A percentile compares a stretch with the other conserved stretches of the same genome.
phyloP scores from a whole-genome alignment of 139 green algal species.

The Raphidocelis subcapitata region DNA sequence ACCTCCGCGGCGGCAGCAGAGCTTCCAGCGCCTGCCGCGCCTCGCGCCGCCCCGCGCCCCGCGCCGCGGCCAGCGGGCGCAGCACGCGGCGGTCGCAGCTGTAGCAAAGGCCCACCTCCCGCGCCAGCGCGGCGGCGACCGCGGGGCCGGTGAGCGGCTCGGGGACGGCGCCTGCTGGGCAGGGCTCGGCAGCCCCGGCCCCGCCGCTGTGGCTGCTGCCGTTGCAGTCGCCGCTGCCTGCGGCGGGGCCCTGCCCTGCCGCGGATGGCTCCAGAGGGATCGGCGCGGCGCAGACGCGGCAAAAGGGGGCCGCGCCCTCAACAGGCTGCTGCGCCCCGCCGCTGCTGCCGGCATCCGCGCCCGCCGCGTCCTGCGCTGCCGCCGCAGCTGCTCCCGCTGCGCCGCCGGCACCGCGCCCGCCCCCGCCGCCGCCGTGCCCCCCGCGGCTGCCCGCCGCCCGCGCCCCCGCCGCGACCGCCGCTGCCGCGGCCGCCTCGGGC shows the following conservation, averaged over 20 bases:
- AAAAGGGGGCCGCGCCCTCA: no score
- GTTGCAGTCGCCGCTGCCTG: conserved; percentile 1
- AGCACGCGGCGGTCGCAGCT: conserved; percentile 20
- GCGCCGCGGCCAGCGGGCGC: background rate
- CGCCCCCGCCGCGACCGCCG: background rate
- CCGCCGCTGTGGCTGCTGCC: background rate
- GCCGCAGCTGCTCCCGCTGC: background rate
- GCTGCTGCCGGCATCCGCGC: conserved; percentile 9
- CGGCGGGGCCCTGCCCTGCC: conserved; percentile 1
- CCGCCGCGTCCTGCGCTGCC: no score
- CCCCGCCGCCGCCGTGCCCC: conserved; percentile 7
- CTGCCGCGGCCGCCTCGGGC: conserved; percentile 2
- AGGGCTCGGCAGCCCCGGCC: background rate
- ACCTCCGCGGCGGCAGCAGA: conserved; percentile 11
- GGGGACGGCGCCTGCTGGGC: conserved; percentile 1
- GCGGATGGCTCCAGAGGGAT: no score
- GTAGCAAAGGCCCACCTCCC: conserved; percentile 17
- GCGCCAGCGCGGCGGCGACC: conserved; percentile 11
- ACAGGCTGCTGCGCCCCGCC: background rate
- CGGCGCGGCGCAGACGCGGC: no score
- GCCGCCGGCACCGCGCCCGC: background rate
- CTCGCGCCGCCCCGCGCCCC: background rate
- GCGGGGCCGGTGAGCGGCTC: no score
- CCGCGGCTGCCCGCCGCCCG: background rate
- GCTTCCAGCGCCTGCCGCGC: background rate